These are phyloP conservation scores for Pseudoscleropodium purum DNA, from an alignment of 225 moss, liverwort and hornwort genomes.

Conservation along the genomic window DNA sequence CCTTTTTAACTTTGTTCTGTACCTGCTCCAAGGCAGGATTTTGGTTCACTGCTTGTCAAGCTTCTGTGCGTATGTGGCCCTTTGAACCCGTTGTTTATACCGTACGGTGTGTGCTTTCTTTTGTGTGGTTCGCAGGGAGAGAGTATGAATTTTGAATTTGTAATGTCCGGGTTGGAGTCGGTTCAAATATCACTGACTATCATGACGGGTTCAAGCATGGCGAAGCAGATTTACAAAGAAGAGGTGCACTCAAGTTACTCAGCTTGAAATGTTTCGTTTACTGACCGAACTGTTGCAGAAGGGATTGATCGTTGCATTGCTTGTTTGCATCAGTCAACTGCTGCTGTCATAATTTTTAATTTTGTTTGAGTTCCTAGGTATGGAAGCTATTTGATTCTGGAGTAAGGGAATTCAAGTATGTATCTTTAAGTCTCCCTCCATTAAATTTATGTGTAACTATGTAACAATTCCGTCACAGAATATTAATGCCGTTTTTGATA, in stretches of 20 bases:
- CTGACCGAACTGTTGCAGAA: neutral
- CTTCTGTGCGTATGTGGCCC: neutral
- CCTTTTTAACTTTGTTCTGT: neutral
- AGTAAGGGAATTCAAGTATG: neutral
- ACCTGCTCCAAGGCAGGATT: neutral
- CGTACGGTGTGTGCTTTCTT: neutral
- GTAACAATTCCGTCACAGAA: neutral
- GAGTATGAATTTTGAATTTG: conserved; percentile 51
- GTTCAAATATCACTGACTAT: conserved; percentile 74
- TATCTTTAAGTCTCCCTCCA: neutral
- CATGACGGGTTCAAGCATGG: conserved; percentile 78
- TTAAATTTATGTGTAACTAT: neutral
- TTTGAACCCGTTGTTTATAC: neutral
- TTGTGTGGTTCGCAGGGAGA: conserved; percentile 41
- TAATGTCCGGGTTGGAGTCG: conserved; percentile 83
- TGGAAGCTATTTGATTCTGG: neutral
- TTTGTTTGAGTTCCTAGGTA: neutral
- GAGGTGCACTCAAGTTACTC: conserved; percentile 32
- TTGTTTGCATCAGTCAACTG: neutral
- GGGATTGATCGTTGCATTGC: neutral
- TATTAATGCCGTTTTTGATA: neutral
- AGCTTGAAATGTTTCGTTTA: neutral
- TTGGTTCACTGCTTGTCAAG: neutral
- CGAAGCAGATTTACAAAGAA: conserved; percentile 94
- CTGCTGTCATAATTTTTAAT: neutral